Conservation (phyloP, 2,329 filamentous ascomycete genomes). For the Rutstroemia sydowiana region DNA sequence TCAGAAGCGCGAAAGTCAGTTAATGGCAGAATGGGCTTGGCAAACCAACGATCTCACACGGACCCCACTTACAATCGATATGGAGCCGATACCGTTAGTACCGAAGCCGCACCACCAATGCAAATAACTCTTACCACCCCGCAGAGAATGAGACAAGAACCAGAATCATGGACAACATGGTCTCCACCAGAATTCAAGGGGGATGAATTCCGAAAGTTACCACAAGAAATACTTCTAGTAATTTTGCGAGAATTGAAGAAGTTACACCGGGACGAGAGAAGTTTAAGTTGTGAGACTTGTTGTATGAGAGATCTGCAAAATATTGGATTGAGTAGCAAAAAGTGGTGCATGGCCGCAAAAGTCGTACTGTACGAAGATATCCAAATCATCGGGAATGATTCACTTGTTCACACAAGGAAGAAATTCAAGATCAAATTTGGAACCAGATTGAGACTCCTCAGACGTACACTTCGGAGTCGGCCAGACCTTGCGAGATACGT, state of each 20-base stretch:
- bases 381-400: slow-evolving; percentile 51
- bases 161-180: slow-evolving; percentile 10
- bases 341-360: slow-evolving; percentile 43
- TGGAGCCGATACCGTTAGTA: slow-evolving; percentile 9
- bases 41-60: slow-evolving; percentile 7
- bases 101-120: slow-evolving; percentile 8
- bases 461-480: slow-evolving; percentile 48
- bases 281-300: slow-evolving; percentile 53
- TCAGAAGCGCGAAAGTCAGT: slow-evolving; percentile 2
- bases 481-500: slow-evolving; percentile 48
- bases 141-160: slow-evolving; percentile 11
- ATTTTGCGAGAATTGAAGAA: slow-evolving; percentile 48
- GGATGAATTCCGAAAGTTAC: slow-evolving; percentile 48
- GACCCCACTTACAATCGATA: slow-evolving; percentile 15
- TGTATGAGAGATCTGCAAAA: slow-evolving; percentile 55
- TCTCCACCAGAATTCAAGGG: slow-evolving; percentile 29
- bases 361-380: slow-evolving; percentile 44
- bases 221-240: slow-evolving; percentile 50
- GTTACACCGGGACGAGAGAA: slow-evolving; percentile 41
- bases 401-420: slow-evolving; percentile 43
- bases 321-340: slow-evolving; percentile 43
- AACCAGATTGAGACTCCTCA: slow-evolving; percentile 47
- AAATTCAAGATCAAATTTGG: slow-evolving; percentile 47
- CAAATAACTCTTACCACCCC: neutral
- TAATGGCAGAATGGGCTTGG: neutral